These are phyloP conservation scores for Rhizoctonia solani DNA, from an alignment of 1,284 basidiomycete species.

Conservation along the genomic window DNA sequence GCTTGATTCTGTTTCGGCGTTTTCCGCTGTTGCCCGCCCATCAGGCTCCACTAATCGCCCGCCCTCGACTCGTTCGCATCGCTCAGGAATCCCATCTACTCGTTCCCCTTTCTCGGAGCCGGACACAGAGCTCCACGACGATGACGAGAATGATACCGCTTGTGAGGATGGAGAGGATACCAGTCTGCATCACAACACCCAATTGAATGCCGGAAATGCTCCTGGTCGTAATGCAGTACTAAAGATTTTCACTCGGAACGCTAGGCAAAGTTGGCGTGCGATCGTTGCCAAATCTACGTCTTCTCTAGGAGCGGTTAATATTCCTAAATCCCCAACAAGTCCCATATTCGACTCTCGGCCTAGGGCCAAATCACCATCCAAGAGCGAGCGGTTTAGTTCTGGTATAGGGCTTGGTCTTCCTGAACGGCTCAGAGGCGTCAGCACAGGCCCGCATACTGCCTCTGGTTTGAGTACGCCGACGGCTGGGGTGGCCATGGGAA, in stretches of 20 bases:
- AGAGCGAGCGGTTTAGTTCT: neutral
- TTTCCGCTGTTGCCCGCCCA: neutral
- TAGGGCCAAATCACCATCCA: neutral
- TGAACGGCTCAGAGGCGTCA: neutral
- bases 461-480: neutral
- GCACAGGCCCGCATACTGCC: neutral
- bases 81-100: neutral
- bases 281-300: neutral
- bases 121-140: neutral
- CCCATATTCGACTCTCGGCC: neutral
- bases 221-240: neutral
- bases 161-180: neutral
- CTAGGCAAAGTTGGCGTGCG: conserved; percentile 16
- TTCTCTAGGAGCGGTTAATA: neutral
- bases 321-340: neutral
- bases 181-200: conserved; percentile 10
- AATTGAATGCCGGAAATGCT: neutral
- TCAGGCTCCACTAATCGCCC: conserved; percentile 8
- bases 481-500: neutral
- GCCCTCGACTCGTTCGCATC: conserved; percentile 4
- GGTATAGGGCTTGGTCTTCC: neutral
- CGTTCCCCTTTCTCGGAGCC: neutral
- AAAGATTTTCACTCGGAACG: conserved; percentile 10
- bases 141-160: neutral
- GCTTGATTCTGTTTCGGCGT: conserved; percentile 30